Evolutionary conservation across 1,284 basidiomycete genomes (phyloP).

Genomic region (Moesziomyces sp.): DNA sequence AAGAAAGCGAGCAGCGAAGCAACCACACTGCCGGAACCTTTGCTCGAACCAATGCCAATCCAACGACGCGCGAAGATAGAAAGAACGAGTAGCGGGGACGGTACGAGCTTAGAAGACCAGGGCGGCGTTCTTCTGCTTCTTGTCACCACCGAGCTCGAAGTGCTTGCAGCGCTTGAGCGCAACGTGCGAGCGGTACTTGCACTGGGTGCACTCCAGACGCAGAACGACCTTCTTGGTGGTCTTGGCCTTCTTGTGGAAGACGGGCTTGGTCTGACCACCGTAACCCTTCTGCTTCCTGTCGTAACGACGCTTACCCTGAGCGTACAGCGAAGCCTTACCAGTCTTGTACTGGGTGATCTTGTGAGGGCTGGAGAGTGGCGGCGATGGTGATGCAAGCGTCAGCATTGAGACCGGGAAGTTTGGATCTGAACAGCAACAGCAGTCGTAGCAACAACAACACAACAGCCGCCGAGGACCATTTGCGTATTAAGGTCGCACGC

Average conservation of each 20-base stretch:
- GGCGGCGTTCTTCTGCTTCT: slow-evolving; percentile 98
- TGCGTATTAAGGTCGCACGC: too few species aligned
- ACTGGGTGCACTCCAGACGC: slow-evolving; percentile 94
- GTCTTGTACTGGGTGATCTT: slow-evolving; percentile 69
- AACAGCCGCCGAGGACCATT: too few species aligned
- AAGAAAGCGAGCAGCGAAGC: background rate
- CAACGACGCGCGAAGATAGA: slow-evolving; percentile 2
- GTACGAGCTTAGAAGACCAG: slow-evolving; percentile 75
- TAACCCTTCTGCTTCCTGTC: slow-evolving; percentile 97
- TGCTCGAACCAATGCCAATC: slow-evolving; percentile 8
- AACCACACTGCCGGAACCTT: background rate
- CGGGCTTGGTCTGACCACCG: slow-evolving; percentile 99
- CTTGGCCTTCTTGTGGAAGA: slow-evolving; percentile 96
- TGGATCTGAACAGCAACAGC: too few species aligned
- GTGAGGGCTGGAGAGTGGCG: slow-evolving; percentile 57
- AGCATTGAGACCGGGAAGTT: background rate
- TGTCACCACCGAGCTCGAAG: slow-evolving; percentile 99
- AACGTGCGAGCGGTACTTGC: slow-evolving; percentile 86
- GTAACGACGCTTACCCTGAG: slow-evolving; percentile 99
- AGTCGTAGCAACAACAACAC: too few species aligned
- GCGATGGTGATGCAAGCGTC: slow-evolving; percentile 1
- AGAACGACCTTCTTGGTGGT: slow-evolving; percentile 99
- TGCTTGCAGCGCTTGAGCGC: slow-evolving; percentile 99
- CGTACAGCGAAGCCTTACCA: slow-evolving; percentile 70
- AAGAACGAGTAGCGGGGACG: background rate